Conservation (phyloP, 179 eudicot species). For the Silene vulgaris region DNA sequence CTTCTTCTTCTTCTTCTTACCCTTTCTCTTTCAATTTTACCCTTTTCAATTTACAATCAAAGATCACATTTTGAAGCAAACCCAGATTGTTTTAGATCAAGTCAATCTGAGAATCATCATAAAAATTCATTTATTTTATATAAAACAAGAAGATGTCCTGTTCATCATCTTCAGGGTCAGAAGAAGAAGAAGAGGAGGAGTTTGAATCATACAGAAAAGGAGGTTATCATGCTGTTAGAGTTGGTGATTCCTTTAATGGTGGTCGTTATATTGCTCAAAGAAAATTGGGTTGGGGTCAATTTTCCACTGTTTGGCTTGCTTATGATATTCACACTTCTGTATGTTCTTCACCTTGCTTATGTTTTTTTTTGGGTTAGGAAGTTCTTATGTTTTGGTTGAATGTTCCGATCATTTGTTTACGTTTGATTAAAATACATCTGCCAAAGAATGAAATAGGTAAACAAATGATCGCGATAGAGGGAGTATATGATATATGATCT, state of each 20-base stretch:
- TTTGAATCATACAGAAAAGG: constrained; percentile 76
- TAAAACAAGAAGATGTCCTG: constrained; percentile 39
- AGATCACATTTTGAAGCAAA: constrained; percentile 17
- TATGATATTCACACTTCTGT: constrained; percentile 64
- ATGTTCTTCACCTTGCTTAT: constrained; percentile 20
- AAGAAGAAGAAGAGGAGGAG: constrained; percentile 64
- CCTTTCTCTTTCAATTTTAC: background rate
- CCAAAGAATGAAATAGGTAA: too few species aligned
- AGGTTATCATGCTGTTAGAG: constrained; percentile 85
- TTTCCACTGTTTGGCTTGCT: constrained; percentile 97
- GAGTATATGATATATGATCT: background rate
- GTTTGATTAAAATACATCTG: background rate
- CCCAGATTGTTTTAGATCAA: constrained; percentile 16
- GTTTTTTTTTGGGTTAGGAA: background rate
- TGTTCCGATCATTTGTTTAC: background rate
- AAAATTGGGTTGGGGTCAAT: constrained; percentile 93
- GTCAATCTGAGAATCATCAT: background rate
- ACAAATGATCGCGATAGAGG: too few species aligned
- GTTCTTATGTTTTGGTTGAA: background rate
- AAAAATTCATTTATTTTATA: background rate
- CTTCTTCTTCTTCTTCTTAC: constrained; percentile 8
- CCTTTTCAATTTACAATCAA: constrained; percentile 12
- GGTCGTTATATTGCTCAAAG: constrained; percentile 88
- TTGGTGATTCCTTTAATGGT: constrained; percentile 67
- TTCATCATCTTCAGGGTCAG: constrained; percentile 73